Evolutionary conservation across 495 filamentous ascomycete species (phyloP).

Genomic region (Penicillium bovifimosum): DNA sequence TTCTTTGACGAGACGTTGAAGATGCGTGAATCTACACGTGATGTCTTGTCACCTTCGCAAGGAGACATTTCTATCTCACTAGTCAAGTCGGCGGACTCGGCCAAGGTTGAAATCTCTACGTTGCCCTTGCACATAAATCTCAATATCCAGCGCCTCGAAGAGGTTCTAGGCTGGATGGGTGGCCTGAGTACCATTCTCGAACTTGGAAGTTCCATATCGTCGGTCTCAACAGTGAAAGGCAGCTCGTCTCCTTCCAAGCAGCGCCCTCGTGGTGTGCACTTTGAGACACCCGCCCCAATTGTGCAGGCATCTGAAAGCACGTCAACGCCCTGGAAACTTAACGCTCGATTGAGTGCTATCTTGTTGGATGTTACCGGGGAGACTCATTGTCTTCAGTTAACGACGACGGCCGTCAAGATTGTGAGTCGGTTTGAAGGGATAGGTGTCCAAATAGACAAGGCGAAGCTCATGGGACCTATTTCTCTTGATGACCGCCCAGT

Average conservation of each 20-base stretch:
- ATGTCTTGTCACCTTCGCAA: constrained; percentile 51
- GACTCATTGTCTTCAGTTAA: constrained; percentile 64
- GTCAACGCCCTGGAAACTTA: constrained; percentile 57
- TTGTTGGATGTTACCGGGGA: constrained; percentile 68
- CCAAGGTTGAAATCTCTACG: constrained; percentile 69
- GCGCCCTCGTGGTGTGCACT: constrained; percentile 61
- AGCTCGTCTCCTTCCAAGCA: constrained; percentile 25
- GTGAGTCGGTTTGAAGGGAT: constrained; percentile 64
- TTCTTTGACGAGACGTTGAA: constrained; percentile 63
- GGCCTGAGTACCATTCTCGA: constrained; percentile 90
- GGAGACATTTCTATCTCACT: constrained; percentile 62
- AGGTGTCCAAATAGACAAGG: constrained; percentile 66
- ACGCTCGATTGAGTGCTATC: constrained; percentile 71
- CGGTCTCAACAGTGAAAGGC: constrained; percentile 54
- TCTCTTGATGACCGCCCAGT: constrained; percentile 35
- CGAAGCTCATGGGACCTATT: constrained; percentile 67
- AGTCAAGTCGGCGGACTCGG: constrained; percentile 43
- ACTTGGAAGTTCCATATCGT: constrained; percentile 76
- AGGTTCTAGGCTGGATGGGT: constrained; percentile 81
- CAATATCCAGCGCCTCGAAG: constrained; percentile 78
- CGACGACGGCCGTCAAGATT: constrained; percentile 74
- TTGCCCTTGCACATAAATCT: constrained; percentile 71
- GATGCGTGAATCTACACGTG: constrained; percentile 66
- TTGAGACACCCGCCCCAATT: constrained; percentile 44
- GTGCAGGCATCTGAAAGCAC: constrained; percentile 15